Evolutionary conservation across 1,284 basidiomycete species (phyloP), one percentile per base, ranked within the genome.

Genomic region (Ceratorhiza oryzae-sativae): DNA sequence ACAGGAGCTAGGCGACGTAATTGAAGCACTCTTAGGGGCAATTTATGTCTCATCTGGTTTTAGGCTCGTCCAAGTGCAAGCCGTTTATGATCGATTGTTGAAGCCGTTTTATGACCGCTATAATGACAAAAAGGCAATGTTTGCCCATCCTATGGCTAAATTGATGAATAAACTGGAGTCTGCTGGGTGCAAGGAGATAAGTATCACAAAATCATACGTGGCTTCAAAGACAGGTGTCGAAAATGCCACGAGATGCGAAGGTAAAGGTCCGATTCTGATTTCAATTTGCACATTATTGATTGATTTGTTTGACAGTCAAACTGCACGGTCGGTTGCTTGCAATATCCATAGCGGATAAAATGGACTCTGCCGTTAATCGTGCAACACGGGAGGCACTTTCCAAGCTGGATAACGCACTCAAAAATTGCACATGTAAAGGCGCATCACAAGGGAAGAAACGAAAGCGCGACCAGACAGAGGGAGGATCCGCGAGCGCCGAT

Each of bases 1-100:
- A n/a, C 91, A 77, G 91, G 85, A 83, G 13, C 82, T 93, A 20
- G 90, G 90, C 5, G 91, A 93, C 78, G 83, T 92, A 25, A 83
- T 94, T 27, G 92, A 94, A 78, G 88, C 91, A 4, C 82, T 91
- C 53, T 82, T 92, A 27, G 91, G 90, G 3, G 91, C 90, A 13
- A 81, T 92, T 53, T 90, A 89, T 78, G 84, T 92, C 72, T 89
- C 88, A n/a, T 90, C 92, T 76, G 83, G 85, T 71, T 91, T 89
- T 79, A 84, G 85, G 12, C 84, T 84, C 36, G 79, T 82, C 61
- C 88, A 88, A 3, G 84, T 83, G 42, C 85, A 90, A 75, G 80
- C 80, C 0, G 84, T 94, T 76, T 94, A 90, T 79, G 83, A 73
- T 25, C 53, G 53, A 13, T 20, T 74, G 20, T 42, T 75, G 30